phyloP scores from a whole-genome alignment of 2,329 filamentous ascomycete species.

The Monosporascus ibericus region DNA sequence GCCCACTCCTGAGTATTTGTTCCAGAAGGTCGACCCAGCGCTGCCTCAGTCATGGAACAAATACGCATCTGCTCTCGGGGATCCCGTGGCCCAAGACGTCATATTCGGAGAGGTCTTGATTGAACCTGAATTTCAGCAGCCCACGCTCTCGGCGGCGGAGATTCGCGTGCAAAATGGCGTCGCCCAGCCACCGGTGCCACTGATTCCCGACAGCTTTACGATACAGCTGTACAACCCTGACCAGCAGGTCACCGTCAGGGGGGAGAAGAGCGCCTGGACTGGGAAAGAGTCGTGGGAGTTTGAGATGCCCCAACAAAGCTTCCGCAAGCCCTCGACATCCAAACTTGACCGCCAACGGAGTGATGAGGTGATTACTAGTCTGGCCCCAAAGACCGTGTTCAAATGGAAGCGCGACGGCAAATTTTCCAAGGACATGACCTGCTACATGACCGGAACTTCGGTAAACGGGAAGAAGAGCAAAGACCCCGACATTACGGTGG shows the following conservation, averaged over 20 bases:
- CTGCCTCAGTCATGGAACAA: conserved; percentile 66
- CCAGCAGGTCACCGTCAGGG: conserved; percentile 66
- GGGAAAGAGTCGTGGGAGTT: conserved; percentile 83
- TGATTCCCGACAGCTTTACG: conserved; percentile 72
- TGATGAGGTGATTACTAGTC: conserved; percentile 46
- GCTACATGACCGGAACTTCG: conserved; percentile 75
- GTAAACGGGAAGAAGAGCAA: conserved; percentile 71
- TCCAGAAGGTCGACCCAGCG: conserved; percentile 70
- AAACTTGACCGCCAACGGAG: conserved; percentile 67
- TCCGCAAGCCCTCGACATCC: conserved; percentile 72
- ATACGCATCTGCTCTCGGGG: conserved; percentile 81
- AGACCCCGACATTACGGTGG: conserved; percentile 94
- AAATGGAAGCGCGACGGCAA: conserved; percentile 86
- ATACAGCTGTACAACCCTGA: conserved; percentile 93
- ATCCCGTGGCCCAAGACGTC: conserved; percentile 73
- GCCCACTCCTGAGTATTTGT: conserved; percentile 70
- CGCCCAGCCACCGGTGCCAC: conserved; percentile 59
- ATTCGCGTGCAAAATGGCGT: conserved; percentile 65
- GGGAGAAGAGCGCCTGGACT: conserved; percentile 72
- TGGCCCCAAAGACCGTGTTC: conserved; percentile 73
- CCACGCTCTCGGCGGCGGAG: conserved; percentile 74
- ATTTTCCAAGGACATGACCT: conserved; percentile 80
- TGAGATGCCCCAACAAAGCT: conserved; percentile 80
- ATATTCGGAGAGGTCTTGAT: conserved; percentile 84
- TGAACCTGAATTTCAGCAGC: conserved; percentile 78